phyloP scores from a whole-genome alignment of 2,329 filamentous ascomycete genomes.

The Aspergillus intermedius region DNA sequence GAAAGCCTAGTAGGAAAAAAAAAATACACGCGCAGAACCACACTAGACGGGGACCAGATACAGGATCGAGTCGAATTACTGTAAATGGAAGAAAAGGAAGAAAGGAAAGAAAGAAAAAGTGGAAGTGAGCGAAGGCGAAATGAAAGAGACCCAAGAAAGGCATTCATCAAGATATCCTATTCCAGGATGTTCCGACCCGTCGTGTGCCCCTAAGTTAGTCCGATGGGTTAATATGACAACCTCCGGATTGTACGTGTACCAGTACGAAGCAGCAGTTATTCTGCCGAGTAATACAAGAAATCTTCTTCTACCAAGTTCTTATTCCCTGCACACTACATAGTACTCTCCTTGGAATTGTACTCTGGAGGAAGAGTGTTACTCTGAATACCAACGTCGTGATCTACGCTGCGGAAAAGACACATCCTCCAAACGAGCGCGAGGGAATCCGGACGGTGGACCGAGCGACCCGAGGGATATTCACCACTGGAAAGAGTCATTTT shows the following conservation, averaged over 20 bases:
- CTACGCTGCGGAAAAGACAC: background rate
- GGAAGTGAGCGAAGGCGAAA: conserved; percentile 5
- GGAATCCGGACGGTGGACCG: background rate
- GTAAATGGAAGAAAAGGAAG: background rate
- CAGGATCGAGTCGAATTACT: too few relatives aligned
- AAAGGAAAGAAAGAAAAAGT: conserved; percentile 9
- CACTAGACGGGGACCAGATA: background rate
- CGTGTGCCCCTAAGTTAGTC: conserved; percentile 27
- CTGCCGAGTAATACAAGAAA: too few relatives aligned
- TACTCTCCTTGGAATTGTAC: too few relatives aligned
- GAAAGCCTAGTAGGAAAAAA: background rate
- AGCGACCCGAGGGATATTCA: background rate
- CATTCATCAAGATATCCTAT: conserved; percentile 18
- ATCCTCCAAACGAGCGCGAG: too few relatives aligned
- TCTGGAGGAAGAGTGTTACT: too few relatives aligned
- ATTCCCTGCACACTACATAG: too few relatives aligned
- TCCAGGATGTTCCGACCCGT: conserved; percentile 28
- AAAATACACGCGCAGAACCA: conserved; percentile 6
- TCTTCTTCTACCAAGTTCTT: too few relatives aligned
- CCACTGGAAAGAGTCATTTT: too few relatives aligned
- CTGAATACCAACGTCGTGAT: background rate
- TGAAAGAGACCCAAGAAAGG: conserved; percentile 13
- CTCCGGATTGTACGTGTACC: too few relatives aligned
- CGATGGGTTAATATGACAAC: conserved; percentile 35
- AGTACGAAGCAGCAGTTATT: too few relatives aligned